Conservation (phyloP, 2,329 filamentous ascomycete genomes). For the Aspergillus ruber region DNA sequence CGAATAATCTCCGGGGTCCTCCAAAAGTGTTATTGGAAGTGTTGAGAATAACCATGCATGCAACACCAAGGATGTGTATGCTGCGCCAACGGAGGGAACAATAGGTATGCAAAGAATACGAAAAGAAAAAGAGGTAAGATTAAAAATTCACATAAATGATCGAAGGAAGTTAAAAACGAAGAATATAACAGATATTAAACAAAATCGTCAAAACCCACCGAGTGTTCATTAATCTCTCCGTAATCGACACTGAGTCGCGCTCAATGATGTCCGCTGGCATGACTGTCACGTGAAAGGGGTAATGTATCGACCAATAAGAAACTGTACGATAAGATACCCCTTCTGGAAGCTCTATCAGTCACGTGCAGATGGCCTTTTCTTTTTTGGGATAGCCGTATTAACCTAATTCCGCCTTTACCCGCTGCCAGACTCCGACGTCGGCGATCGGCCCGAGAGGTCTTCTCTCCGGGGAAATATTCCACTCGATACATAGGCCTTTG, state of each 20-base stretch:
- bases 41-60: neutral
- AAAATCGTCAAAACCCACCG: neutral
- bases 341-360: neutral
- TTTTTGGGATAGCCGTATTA: neutral
- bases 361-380: neutral
- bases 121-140: neutral
- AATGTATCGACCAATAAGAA: neutral
- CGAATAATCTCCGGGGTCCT: neutral
- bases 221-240: neutral
- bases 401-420: conserved; percentile 4
- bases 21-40: neutral
- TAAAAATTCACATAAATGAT: neutral
- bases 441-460: conserved; percentile 1
- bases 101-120: neutral
- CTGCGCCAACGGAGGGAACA: neutral
- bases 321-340: neutral
- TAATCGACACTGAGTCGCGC: neutral
- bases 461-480: neutral
- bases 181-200: neutral
- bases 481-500: neutral
- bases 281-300: conserved; percentile 1
- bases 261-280: conserved; percentile 1
- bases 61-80: neutral
- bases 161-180: neutral
- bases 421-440: conserved; percentile 2